Conservation (phyloP, 2,329 filamentous ascomycete species). For the Diaporthe citrichinensis region DNA sequence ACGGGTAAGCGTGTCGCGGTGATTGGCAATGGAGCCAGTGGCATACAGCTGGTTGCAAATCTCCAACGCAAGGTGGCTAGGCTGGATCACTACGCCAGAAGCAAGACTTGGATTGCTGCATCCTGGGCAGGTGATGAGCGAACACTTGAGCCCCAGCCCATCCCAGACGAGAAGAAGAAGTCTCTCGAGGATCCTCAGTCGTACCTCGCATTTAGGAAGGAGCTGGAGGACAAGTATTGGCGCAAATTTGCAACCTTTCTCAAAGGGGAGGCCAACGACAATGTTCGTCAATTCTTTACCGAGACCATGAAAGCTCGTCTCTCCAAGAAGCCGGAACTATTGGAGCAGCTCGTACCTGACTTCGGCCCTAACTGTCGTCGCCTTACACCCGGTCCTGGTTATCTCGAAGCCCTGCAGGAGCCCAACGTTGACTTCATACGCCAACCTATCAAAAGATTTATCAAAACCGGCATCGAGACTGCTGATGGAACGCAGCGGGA, state of each 20-base stretch:
- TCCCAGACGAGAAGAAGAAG: slow-evolving; percentile 65
- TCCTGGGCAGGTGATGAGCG: slow-evolving; percentile 71
- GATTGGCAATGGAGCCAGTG: slow-evolving; percentile 75
- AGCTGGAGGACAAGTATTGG: slow-evolving; percentile 74
- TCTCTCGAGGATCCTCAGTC: slow-evolving; percentile 71
- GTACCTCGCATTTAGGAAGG: slow-evolving; percentile 73
- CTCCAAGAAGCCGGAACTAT: slow-evolving; percentile 67
- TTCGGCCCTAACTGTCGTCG: slow-evolving; percentile 76
- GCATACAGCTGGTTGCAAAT: slow-evolving; percentile 69
- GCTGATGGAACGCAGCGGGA: slow-evolving; percentile 68
- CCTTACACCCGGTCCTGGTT: slow-evolving; percentile 76
- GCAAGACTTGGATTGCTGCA: slow-evolving; percentile 77
- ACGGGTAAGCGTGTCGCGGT: slow-evolving; percentile 67
- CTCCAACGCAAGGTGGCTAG: slow-evolving; percentile 63
- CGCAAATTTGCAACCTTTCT: slow-evolving; percentile 68
- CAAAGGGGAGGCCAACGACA: slow-evolving; percentile 62
- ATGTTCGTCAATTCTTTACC: slow-evolving; percentile 62
- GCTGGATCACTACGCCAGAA: slow-evolving; percentile 76
- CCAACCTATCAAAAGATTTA: slow-evolving; percentile 70
- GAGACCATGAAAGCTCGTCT: slow-evolving; percentile 69
- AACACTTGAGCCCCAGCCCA: slow-evolving; percentile 68
- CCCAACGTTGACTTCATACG: slow-evolving; percentile 75
- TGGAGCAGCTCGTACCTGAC: slow-evolving; percentile 70
- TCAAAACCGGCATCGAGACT: slow-evolving; percentile 71
- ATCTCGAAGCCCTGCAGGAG: slow-evolving; percentile 74